Percentiles rank a stretch among this genome's conserved stretches.
phyloP scores from a whole-genome alignment of 1,284 basidiomycete species.

The Rhodotorula sp. region DNA sequence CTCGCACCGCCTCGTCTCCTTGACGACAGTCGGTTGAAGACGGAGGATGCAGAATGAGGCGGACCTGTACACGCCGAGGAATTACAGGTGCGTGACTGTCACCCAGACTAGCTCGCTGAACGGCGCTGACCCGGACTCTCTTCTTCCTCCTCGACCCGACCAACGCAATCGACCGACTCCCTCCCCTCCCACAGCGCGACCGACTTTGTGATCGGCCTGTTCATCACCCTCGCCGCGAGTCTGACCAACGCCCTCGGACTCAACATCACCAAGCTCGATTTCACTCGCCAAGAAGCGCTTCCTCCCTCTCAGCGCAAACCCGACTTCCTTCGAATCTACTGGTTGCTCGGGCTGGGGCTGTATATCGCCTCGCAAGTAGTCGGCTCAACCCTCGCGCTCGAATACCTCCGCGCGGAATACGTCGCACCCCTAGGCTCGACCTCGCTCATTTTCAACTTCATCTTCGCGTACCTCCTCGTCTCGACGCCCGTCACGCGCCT shows the following conservation, averaged over 20 bases:
- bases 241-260: constrained; percentile 77
- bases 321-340: constrained; percentile 73
- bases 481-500: constrained; percentile 62
- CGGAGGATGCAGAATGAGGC: constrained; percentile 26
- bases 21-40: not conserved
- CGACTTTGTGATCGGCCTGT: constrained; percentile 54
- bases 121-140: not conserved
- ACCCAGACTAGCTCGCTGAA: too few relatives aligned
- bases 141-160: not conserved
- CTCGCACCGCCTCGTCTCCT: not conserved
- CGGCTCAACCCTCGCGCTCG: constrained; percentile 76
- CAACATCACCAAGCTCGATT: constrained; percentile 78
- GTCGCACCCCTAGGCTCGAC: constrained; percentile 55
- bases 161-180: not conserved
- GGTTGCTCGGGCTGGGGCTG: constrained; percentile 57
- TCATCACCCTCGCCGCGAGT: constrained; percentile 72
- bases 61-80: constrained; percentile 19
- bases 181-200: constrained; percentile 15
- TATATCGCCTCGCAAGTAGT: constrained; percentile 74
- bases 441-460: constrained; percentile 81
- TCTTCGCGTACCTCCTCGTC: constrained; percentile 62
- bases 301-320: constrained; percentile 52
- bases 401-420: constrained; percentile 62
- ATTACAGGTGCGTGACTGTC: constrained; percentile 7
- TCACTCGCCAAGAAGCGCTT: constrained; percentile 44